Percentiles rank a stretch among this genome's conserved stretches.
Conservation (phyloP, 2,329 filamentous ascomycete species). For the Ustulina deusta region DNA sequence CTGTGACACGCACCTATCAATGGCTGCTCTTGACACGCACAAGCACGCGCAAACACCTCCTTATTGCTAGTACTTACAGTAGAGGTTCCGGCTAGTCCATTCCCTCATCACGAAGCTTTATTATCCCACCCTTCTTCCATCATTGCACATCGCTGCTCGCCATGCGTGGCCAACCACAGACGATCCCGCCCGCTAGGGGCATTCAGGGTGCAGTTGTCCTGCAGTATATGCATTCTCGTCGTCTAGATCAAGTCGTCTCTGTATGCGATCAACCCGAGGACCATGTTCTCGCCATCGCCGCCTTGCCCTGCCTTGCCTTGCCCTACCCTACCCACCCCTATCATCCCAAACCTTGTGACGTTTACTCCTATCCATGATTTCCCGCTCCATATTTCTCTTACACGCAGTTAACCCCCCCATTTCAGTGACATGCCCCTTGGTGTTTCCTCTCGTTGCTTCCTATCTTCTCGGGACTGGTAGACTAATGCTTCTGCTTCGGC, state of each 20-base stretch:
- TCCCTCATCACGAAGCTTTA: not conserved
- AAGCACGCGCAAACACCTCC: not conserved
- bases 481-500: slow-evolving; percentile 26
- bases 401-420: slow-evolving; percentile 28
- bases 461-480: slow-evolving; percentile 6
- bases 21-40: not conserved
- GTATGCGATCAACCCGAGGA: too few species aligned
- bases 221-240: not conserved
- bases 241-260: too few species aligned
- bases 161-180: slow-evolving; percentile 7
- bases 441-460: slow-evolving; percentile 30
- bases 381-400: slow-evolving; percentile 36
- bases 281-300: not conserved
- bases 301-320: slow-evolving; percentile 16
- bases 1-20: not conserved
- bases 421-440: slow-evolving; percentile 11
- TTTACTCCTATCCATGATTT: slow-evolving; percentile 30
- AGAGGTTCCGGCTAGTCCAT: too few species aligned
- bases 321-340: not conserved
- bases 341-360: slow-evolving; percentile 29
- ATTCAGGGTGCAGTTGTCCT: too few species aligned
- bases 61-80: not conserved
- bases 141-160: not conserved
- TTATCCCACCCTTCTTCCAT: not conserved
- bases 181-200: slow-evolving; percentile 10